These are phyloP conservation scores for Miscanthus sacchariflorus DNA, from an alignment of 202 grass and related monocot species.

Conservation along the genomic window DNA sequence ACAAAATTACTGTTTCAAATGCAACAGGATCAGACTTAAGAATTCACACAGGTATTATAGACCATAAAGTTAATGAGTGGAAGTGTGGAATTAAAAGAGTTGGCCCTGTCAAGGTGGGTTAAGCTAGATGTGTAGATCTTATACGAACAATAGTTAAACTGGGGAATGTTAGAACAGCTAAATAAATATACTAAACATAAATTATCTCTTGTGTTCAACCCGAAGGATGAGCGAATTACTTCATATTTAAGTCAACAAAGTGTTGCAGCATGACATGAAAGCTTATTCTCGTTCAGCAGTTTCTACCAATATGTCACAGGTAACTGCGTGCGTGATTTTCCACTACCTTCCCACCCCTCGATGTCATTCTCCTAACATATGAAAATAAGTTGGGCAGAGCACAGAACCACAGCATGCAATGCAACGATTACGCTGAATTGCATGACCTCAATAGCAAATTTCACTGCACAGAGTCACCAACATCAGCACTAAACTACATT, in stretches of 20 bases:
- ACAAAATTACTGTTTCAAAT: background rate
- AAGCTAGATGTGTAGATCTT: background rate
- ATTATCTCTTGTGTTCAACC: background rate
- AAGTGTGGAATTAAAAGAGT: background rate
- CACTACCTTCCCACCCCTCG: background rate
- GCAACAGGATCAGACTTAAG: conserved; percentile 6
- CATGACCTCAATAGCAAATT: conserved; percentile 3
- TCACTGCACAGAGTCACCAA: background rate
- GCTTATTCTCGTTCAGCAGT: background rate
- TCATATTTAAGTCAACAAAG: conserved; percentile 8
- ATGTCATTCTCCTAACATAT: background rate
- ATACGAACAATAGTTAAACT: background rate
- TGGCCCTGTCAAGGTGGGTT: background rate
- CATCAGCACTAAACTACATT: background rate
- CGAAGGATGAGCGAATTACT: background rate
- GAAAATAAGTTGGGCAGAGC: background rate
- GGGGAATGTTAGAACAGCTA: background rate
- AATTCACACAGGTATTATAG: background rate
- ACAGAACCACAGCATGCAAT: background rate
- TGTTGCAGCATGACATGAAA: background rate
- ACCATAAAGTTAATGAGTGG: background rate
- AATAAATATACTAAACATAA: conserved; percentile 14
- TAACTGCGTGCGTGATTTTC: background rate
- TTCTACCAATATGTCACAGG: background rate
- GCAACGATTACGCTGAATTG: background rate